These are phyloP conservation scores for Rhodotorula sp. DNA, from an alignment of 1,284 basidiomycete species.

Conservation along the genomic window DNA sequence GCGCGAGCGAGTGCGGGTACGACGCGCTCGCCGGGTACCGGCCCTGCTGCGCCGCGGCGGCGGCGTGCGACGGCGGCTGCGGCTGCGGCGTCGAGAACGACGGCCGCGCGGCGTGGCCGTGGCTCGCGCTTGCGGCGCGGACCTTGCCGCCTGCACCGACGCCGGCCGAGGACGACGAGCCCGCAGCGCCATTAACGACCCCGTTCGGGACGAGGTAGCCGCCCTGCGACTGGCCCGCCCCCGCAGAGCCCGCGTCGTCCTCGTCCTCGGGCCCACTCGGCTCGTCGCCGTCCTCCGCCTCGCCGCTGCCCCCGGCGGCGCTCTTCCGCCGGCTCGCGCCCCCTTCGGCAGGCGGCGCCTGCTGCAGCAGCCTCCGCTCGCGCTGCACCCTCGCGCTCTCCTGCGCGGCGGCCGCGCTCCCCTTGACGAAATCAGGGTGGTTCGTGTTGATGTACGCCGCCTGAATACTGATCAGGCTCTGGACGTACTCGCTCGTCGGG, in stretches of 20 bases:
- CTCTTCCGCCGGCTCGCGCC: neutral
- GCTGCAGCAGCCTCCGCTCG: conserved; percentile 29
- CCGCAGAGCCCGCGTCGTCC: conserved; percentile 33
- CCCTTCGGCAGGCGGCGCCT: no score
- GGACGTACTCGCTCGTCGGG: conserved; percentile 93
- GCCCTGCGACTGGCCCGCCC: no score
- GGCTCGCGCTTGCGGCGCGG: neutral
- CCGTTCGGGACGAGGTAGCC: conserved; percentile 1
- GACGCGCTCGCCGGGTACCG: conserved; percentile 14
- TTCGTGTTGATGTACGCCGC: conserved; percentile 99
- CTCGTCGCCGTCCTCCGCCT: conserved; percentile 1
- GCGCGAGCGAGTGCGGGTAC: conserved; percentile 23
- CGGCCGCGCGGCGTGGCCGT: neutral
- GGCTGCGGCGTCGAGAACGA: neutral
- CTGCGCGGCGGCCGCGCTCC: conserved; percentile 59
- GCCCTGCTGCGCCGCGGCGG: conserved; percentile 31
- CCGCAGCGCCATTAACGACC: neutral
- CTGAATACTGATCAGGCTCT: conserved; percentile 94
- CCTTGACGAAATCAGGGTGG: conserved; percentile 83
- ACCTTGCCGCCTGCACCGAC: neutral
- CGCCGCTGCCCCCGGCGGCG: neutral
- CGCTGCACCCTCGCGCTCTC: conserved; percentile 44
- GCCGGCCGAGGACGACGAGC: neutral
- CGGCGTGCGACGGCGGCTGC: neutral
- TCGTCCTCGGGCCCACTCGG: conserved; percentile 48